Evolutionary conservation across 2,329 filamentous ascomycete genomes (phyloP).

Genomic region (Dactylonectria macrodidyma): DNA sequence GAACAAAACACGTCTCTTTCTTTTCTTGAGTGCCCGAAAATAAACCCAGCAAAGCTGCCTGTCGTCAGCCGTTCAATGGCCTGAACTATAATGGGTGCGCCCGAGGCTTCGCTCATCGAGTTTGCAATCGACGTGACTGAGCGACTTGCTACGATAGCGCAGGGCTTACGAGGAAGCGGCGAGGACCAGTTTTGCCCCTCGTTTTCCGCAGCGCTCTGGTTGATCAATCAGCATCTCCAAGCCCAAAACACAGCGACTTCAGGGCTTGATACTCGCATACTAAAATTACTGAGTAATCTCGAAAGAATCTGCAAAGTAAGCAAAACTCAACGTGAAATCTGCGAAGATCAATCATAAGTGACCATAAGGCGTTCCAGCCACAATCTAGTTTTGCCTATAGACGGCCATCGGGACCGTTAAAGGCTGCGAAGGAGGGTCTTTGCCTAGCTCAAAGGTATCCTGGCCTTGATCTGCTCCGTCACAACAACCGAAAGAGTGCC

Average conservation of each 20-base stretch:
- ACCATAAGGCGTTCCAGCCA: not conserved
- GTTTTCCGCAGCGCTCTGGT: not conserved
- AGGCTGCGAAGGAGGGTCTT: not conserved
- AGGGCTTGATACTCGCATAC: not conserved
- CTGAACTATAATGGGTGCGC: not conserved
- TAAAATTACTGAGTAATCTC: slow-evolving; percentile 5
- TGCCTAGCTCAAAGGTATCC: not conserved
- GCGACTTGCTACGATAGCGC: not conserved
- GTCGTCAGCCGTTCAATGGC: too few relatives aligned
- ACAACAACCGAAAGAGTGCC: slow-evolving; percentile 3
- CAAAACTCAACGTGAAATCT: not conserved
- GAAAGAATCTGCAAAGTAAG: slow-evolving; percentile 7
- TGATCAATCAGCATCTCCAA: slow-evolving; percentile 7
- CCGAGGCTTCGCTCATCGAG: not conserved
- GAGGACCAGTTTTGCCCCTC: not conserved
- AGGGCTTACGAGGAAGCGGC: not conserved
- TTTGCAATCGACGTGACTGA: slow-evolving; percentile 1
- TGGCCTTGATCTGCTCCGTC: not conserved
- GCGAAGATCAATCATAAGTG: not conserved
- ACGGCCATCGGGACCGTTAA: not conserved
- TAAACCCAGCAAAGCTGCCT: too few relatives aligned
- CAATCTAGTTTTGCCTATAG: not conserved
- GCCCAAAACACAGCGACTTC: not conserved
- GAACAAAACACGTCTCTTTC: too few relatives aligned
- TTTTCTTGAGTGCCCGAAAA: too few relatives aligned